Percentiles rank a stretch among this genome's conserved stretches.
Conservation (phyloP, 139 green algal genomes). For the Closterium sp. region DNA sequence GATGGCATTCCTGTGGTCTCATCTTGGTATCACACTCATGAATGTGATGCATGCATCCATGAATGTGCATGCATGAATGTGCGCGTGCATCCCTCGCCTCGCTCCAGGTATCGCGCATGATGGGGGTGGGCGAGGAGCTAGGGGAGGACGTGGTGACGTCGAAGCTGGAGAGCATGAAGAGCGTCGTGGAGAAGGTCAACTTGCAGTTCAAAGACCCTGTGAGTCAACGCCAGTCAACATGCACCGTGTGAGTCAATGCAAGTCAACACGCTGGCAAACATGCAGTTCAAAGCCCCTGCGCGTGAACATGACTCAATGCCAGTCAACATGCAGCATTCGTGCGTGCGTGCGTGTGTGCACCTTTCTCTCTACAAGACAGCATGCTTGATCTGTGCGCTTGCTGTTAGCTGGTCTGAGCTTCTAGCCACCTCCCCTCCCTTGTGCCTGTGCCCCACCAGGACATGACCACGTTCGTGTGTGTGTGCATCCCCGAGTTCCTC, state of each 20-base stretch:
- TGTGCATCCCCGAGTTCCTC: slow-evolving; percentile 98
- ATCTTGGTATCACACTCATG: background rate
- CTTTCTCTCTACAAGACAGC: no score
- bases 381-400: no score
- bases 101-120: slow-evolving; percentile 39
- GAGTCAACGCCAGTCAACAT: slow-evolving; percentile 4
- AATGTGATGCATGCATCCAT: background rate
- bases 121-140: slow-evolving; percentile 44
- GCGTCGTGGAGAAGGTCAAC: slow-evolving; percentile 73
- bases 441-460: slow-evolving; percentile 27
- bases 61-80: background rate
- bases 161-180: slow-evolving; percentile 63
- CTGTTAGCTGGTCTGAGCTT: no score
- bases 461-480: slow-evolving; percentile 96
- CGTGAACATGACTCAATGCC: background rate
- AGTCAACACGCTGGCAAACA: background rate
- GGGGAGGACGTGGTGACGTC: slow-evolving; percentile 38
- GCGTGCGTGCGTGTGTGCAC: no score
- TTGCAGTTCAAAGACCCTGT: slow-evolving; percentile 86
- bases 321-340: background rate
- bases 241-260: background rate
- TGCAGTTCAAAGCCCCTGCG: background rate
- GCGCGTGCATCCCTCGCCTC: background rate
- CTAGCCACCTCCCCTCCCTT: no score
- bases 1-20: slow-evolving; percentile 8